Evolutionary conservation across 805 yeast species (phyloP).

Genomic region (Wickerhamomyces rabaulensis): DNA sequence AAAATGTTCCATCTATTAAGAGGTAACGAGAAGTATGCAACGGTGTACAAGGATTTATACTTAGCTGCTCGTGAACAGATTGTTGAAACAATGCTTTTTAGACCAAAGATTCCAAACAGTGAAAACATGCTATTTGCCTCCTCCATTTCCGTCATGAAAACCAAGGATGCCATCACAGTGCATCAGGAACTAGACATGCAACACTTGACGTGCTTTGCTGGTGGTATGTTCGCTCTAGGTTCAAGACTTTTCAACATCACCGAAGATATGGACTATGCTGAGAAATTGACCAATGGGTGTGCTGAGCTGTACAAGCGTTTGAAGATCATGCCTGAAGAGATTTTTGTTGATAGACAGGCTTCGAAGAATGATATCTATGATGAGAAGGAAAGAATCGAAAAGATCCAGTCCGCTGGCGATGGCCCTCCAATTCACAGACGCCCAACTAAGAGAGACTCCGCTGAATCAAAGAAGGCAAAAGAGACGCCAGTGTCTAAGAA

Average conservation of each 20-base stretch:
- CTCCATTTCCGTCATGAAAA: conserved; percentile 21
- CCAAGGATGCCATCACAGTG: conserved; percentile 10
- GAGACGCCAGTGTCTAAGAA: not conserved
- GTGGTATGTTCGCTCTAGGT: conserved; percentile 49
- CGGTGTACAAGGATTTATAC: conserved; percentile 27
- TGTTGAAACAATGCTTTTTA: conserved; percentile 35
- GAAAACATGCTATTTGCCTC: conserved; percentile 29
- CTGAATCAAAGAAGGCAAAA: not conserved
- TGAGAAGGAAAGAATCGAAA: conserved; percentile 10
- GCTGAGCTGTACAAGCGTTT: conserved; percentile 34
- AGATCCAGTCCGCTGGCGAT: not conserved
- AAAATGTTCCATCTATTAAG: conserved; percentile 41
- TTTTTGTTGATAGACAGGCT: conserved; percentile 26
- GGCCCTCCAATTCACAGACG: not conserved
- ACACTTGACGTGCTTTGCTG: conserved; percentile 47
- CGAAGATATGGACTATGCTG: conserved; percentile 35
- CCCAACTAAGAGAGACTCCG: not conserved
- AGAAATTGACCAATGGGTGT: conserved; percentile 44
- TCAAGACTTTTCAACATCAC: conserved; percentile 34
- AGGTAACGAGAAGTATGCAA: conserved; percentile 28
- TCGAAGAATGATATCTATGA: conserved; percentile 19
- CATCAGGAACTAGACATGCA: conserved; percentile 34
- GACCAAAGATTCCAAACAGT: conserved; percentile 40
- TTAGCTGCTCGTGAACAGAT: conserved; percentile 32
- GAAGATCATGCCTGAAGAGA: conserved; percentile 41